Percentiles rank a stretch among this genome's conserved stretches.
These are phyloP conservation scores for Pontederia crassipes DNA, from an alignment of 176 grass and related monocot genomes.

Conservation along the genomic window DNA sequence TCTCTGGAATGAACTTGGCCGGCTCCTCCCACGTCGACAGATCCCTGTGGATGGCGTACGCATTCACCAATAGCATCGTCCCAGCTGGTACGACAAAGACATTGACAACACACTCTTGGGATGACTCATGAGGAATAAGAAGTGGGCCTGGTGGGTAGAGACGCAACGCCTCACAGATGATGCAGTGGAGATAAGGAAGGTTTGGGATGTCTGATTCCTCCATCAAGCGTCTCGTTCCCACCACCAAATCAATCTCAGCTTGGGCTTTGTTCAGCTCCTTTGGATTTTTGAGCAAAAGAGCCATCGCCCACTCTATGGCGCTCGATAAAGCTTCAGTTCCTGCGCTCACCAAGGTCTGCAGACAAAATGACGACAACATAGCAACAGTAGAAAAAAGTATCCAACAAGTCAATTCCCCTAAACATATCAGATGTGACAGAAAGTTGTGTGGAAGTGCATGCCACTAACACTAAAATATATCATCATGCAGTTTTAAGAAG, in stretches of 20 bases:
- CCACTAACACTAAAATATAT: no score
- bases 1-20: neutral
- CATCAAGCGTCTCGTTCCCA: neutral
- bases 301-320: neutral
- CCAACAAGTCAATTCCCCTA: neutral
- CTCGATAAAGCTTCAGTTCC: neutral
- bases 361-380: neutral
- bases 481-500: no score
- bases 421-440: neutral
- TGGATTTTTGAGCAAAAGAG: neutral
- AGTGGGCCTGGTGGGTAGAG: neutral
- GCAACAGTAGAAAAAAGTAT: neutral
- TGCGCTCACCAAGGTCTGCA: neutral
- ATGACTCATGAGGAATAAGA: neutral
- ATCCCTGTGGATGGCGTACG: neutral
- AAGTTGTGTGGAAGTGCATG: no score
- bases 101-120: neutral
- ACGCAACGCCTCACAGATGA: neutral
- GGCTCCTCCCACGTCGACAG: neutral
- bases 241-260: neutral
- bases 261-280: neutral
- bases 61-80: neutral
- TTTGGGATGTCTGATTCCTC: neutral
- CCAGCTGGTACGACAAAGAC: neutral
- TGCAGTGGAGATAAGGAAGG: neutral